These are phyloP conservation scores for Staphylotrichum longicolle DNA, from an alignment of 495 filamentous ascomycete genomes.

Conservation along the genomic window DNA sequence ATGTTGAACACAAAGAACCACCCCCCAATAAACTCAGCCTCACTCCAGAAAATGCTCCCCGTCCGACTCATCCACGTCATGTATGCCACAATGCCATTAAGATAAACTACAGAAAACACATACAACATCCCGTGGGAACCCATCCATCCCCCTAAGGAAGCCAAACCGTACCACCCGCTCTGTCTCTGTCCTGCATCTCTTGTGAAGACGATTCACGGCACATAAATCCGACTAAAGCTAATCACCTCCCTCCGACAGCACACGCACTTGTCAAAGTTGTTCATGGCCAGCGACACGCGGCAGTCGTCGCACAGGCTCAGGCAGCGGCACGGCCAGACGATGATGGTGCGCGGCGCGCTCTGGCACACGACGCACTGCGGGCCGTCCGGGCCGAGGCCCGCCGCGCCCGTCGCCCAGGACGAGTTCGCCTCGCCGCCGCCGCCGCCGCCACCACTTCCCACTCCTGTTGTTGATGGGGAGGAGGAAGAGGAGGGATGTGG, in stretches of 20 bases:
- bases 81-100: no score
- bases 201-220: conserved; percentile 48
- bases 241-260: conserved; percentile 84
- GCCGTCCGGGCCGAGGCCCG: conserved; percentile 68
- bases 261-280: conserved; percentile 93
- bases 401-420: conserved; percentile 65
- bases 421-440: conserved; percentile 11
- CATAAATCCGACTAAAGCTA: conserved; percentile 86
- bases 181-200: no score
- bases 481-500: background rate
- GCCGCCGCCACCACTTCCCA: conserved; percentile 14
- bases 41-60: no score
- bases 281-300: conserved; percentile 87
- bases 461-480: background rate
- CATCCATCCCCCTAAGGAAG: background rate
- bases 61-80: no score
- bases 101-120: no score
- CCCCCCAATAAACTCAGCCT: no score
- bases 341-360: conserved; percentile 76
- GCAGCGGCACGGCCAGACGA: conserved; percentile 96
- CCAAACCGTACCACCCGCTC: background rate
- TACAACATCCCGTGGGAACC: no score
- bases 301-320: conserved; percentile 94
- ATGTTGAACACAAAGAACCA: no score
- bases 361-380: conserved; percentile 95